phyloP scores from a whole-genome alignment of 225 moss, liverwort and hornwort genomes.

The Polytrichum commune region DNA sequence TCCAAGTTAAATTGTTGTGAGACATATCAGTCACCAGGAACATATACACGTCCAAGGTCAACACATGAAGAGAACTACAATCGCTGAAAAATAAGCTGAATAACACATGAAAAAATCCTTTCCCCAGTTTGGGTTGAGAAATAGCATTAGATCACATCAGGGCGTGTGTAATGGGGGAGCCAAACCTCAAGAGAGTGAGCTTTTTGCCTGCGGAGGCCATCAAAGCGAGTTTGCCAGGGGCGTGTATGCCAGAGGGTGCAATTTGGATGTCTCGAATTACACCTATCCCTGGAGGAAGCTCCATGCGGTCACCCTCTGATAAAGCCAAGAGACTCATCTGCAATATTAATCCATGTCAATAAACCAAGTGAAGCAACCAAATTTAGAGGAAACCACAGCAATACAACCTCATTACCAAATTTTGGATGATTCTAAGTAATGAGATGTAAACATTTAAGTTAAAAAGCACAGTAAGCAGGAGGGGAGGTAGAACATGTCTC shows the following conservation, averaged over 20 bases:
- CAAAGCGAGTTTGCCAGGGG: constrained; percentile 76
- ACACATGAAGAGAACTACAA: no score
- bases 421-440: no score
- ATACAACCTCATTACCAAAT: neutral
- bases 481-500: constrained; percentile 7
- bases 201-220: constrained; percentile 74
- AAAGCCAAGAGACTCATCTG: constrained; percentile 62
- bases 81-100: no score
- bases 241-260: constrained; percentile 58
- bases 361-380: neutral
- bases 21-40: no score
- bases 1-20: constrained; percentile 1
- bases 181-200: constrained; percentile 64
- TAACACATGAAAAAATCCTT: no score
- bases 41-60: no score
- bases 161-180: neutral
- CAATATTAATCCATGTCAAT: neutral
- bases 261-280: constrained; percentile 84
- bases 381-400: neutral
- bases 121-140: no score
- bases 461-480: no score
- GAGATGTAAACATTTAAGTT: no score
- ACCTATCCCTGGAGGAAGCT: constrained; percentile 58
- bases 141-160: no score
- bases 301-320: constrained; percentile 58